phyloP scores from a whole-genome alignment of 345 rosid genomes.

The Pugionium dolabratum region DNA sequence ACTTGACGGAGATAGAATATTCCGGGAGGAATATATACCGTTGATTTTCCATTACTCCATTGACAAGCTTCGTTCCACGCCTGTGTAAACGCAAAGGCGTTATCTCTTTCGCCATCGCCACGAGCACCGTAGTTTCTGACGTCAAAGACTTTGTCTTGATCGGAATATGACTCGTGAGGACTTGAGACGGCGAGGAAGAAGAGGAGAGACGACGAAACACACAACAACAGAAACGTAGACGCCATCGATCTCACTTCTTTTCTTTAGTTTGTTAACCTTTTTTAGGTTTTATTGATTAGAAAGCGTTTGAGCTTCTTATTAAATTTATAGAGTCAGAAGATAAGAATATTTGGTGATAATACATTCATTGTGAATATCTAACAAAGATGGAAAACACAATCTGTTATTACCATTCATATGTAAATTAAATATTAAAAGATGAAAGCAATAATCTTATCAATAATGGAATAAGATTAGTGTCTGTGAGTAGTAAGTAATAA shows the following conservation, averaged over 20 bases:
- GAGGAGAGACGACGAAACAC: constrained; percentile 20
- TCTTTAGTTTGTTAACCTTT: background rate
- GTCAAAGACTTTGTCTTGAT: constrained; percentile 23
- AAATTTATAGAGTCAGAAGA: constrained; percentile 19
- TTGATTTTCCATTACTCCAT: constrained; percentile 26
- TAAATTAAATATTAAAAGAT: background rate
- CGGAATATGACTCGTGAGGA: background rate
- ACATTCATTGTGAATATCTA: background rate
- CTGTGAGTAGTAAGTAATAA: too few species aligned
- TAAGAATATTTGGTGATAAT: background rate
- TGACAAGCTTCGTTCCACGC: constrained; percentile 40
- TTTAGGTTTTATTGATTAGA: background rate
- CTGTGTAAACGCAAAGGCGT: constrained; percentile 25
- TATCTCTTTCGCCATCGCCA: constrained; percentile 24
- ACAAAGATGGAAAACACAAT: constrained; percentile 17
- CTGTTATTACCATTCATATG: constrained; percentile 7
- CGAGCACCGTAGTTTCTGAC: constrained; percentile 41
- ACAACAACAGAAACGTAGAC: constrained; percentile 22
- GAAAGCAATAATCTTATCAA: too few species aligned
- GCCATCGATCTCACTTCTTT: constrained; percentile 19
- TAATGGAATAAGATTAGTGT: too few species aligned
- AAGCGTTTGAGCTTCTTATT: constrained; percentile 35
- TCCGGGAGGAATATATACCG: constrained; percentile 36
- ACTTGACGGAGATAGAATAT: constrained; percentile 34
- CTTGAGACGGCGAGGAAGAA: constrained; percentile 26